Conservation (phyloP, 805 yeast genomes). For the Pichia paraexigua region DNA sequence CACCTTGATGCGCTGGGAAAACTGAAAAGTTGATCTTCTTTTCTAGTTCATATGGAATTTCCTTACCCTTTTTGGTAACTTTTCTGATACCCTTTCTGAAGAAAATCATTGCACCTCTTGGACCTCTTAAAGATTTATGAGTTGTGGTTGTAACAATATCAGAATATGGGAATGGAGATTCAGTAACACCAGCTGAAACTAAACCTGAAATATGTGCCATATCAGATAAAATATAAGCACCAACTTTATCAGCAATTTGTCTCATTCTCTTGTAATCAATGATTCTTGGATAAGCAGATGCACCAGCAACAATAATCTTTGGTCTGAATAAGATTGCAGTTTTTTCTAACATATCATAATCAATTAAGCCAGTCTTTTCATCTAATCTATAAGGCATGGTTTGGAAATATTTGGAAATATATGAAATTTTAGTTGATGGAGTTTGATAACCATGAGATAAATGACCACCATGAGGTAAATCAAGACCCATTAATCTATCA, state of each 20-base stretch:
- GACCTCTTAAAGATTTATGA: conserved; percentile 96
- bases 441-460: conserved; percentile 96
- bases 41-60: conserved; percentile 79
- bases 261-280: conserved; percentile 88
- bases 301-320: conserved; percentile 91
- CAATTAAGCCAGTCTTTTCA: conserved; percentile 81
- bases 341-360: conserved; percentile 78
- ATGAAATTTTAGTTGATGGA: conserved; percentile 79
- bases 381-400: conserved; percentile 96
- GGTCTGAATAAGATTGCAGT: conserved; percentile 88
- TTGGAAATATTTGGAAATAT: conserved; percentile 88
- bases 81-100: conserved; percentile 90
- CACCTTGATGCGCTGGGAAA: conserved; percentile 99
- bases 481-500: conserved; percentile 95
- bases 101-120: conserved; percentile 98
- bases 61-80: conserved; percentile 78
- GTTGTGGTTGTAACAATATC: conserved; percentile 98
- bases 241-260: conserved; percentile 84
- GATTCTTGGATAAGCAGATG: conserved; percentile 89
- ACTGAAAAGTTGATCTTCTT: conserved; percentile 91
- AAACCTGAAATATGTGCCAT: conserved; percentile 98
- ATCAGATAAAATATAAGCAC: conserved; percentile 87
- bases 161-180: conserved; percentile 87
- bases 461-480: conserved; percentile 98
- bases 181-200: conserved; percentile 89